Base-by-base conservation (phyloP, 1,139 yeast species). In the Taphrina communis region DNA sequence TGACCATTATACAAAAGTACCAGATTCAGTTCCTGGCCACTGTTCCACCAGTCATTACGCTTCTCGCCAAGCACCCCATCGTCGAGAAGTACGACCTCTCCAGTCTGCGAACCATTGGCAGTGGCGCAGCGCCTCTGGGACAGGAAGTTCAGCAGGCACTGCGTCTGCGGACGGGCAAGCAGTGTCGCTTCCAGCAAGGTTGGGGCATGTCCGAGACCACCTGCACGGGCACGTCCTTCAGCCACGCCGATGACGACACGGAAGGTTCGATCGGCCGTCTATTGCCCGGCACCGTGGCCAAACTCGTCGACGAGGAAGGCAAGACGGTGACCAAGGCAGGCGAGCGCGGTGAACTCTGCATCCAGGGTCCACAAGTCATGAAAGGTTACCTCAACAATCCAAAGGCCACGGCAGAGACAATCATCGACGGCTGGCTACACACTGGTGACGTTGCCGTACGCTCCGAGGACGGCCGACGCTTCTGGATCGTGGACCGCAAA, bases 281-380 rank as follows among this genome's bases (percentile, higher is more conserved):
- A 17, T 70, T 76, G 21, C 75, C 82, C 83, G 65, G 81, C 79
- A 69, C 80, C 81, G 74, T 80, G 81, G 71, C 81, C 82, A 63
- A 78, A 76, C 68, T 89, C 80, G 78, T 81, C 80, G 78, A 77
- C 63, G 75, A 73, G 25, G 75, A 76, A 14, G 79, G 86, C 50
- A 77, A 83, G 53, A 89, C 84, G 69, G 79, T 85, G 57, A 86
- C 88, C 7, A 84, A 80, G 65, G 79, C 79, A 50, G 81, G 79
- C 36, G 55, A 55, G 41, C 79, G 81, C 50, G 99, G 99, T 80
- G 98, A 94, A 80, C 81, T 94, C 72, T 86, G 88, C 79, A 82
- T 94, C 74, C 82, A 83, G 75, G 98, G 98, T 74, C 84, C 82
- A 39, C 82, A 89, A 50, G 88, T 93, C 63, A 82, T 65, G 66